Evolutionary conservation across 305 asterid genomes (phyloP), one percentile per base, ranked within the genome.

Genomic region (Nicotiana rustica): DNA sequence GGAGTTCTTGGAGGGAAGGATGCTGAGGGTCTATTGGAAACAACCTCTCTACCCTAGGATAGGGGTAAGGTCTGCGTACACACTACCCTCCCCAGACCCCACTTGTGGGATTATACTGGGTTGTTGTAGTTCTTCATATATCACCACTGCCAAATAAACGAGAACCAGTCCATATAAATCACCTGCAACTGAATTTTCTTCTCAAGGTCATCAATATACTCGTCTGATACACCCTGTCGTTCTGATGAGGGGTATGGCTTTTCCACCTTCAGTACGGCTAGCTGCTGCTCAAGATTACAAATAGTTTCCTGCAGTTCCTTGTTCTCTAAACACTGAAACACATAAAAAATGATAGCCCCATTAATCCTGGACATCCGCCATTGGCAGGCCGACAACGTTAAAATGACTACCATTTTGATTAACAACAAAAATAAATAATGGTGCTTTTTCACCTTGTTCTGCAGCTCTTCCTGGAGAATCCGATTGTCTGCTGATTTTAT

Each of bases 401-500:
- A 75, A 44, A 47, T 75, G 29, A 29, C 80, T 55, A 76, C 31
- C 41, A 76, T 52, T 41, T 25, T 29, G 80, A 76, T 29, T 29
- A 25, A 14, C 62, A 73, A 52, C 25, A 75, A 76, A 29, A 44
- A 52, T 9, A 29, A 75, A 52, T 15, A 52, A 76, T 75, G 80
- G 65, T 29, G 66, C 0, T 55, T 2, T 65, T 64, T 65, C 47
- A 97, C 99, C 98, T 97, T 95, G 85, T 86, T 93, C 87, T 90
- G 95, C 83, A 95, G 92, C 90, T 97, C 98, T 78, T 95, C 99
- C 86, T 94, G 99, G 83, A 97, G 97, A 68, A 97, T 87, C 65
- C 98, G 97, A 82, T 97, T 97, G 85, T 95, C 99, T 12, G 99
- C 99, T 19, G 98, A 88, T 87, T 87, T 97, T 73, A 97, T 92